Base-by-base conservation (phyloP, 805 yeast species). In the Limtongia smithiae region DNA sequence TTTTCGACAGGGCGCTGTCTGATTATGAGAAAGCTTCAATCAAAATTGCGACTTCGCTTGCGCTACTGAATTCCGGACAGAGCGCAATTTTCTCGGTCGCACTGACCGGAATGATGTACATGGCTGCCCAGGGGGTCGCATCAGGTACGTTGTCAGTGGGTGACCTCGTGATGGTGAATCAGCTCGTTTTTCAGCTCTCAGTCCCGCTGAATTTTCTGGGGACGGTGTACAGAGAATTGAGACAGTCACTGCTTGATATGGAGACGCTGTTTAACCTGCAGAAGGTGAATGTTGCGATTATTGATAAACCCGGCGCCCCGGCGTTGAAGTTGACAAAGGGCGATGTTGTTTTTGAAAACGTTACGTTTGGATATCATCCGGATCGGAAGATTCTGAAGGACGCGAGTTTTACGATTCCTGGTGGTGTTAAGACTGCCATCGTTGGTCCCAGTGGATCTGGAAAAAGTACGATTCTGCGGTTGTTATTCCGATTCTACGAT, bases 371-470 rank as follows among this genome's bases (percentile, higher is more conserved):
- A 2, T 91, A 91, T 65, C 91, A 85, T 60, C 86, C 90, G 1
- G 91, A 85, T 46, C 74, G 97, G 58, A 90, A 91, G 31, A 91
- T 91, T 60, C 72, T 91, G 60, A 72, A 77, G 34, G 84, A 91
- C 65, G 90, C 91, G 9, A 71, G 83, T 1, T 93, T 91, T 63
- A 78, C 81, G 1, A 85, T 91, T 37, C 96, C 96, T 2, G 88
- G 94, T 2, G 98, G 97, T 5, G 68, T 81, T 57, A 86, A 86
- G 58, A 91, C 90, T 14, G 97, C 97, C 9, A 80, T 91, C 62
- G 98, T 91, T 9, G 98, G 98, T 0, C 95, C 97, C 0, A 83
- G 94, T 6, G 98, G 98, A 3, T 82, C 91, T 59, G 98, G 98
- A 5, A 91, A 91, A 69, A 87, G 96, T 0, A 91, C 98, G 0